phyloP scores from a whole-genome alignment of 805 yeast species.

The Kluyveromyces nonfermentans region DNA sequence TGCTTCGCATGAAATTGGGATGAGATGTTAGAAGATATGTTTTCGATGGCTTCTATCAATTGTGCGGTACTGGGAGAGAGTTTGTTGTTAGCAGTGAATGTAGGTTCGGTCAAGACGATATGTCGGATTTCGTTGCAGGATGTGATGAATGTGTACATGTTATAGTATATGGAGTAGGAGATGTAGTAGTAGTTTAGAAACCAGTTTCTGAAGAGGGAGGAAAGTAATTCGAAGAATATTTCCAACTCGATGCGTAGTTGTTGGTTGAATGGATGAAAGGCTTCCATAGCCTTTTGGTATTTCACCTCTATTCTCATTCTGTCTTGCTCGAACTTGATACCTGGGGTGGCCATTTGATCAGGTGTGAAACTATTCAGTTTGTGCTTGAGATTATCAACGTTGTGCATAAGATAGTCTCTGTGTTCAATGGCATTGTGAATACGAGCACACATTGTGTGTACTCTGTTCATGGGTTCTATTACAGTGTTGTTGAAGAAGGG shows the following conservation, averaged over 20 bases:
- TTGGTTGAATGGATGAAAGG: constrained; percentile 13
- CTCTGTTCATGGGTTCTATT: constrained; percentile 9
- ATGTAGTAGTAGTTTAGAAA: constrained; percentile 14
- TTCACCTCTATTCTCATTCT: constrained; percentile 7
- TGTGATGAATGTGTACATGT: constrained; percentile 12
- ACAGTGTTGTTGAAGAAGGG: constrained; percentile 12
- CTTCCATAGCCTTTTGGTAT: constrained; percentile 6
- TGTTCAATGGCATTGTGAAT: constrained; percentile 1
- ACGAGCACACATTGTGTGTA: constrained; percentile 7
- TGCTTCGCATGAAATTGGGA: constrained; percentile 3
- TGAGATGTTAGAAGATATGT: neutral
- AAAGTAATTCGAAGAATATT: constrained; percentile 7
- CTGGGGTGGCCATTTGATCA: constrained; percentile 1
- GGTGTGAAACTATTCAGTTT: constrained; percentile 1
- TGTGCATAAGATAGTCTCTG: neutral
- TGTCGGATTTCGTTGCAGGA: constrained; percentile 13
- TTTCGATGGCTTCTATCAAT: neutral
- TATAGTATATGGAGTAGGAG: constrained; percentile 13
- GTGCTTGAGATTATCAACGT: constrained; percentile 1
- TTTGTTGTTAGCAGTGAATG: neutral
- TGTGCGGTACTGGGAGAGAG: constrained; percentile 1
- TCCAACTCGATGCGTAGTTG: constrained; percentile 10
- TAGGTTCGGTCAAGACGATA: constrained; percentile 2
- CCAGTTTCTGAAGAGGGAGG: constrained; percentile 13
- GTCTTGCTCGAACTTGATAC: constrained; percentile 2